A percentile compares a stretch with the other conserved stretches of the same genome.
Evolutionary conservation across 768 basidiomycete species (phyloP).

Genomic region (Holtermanniella nyarrowii): DNA sequence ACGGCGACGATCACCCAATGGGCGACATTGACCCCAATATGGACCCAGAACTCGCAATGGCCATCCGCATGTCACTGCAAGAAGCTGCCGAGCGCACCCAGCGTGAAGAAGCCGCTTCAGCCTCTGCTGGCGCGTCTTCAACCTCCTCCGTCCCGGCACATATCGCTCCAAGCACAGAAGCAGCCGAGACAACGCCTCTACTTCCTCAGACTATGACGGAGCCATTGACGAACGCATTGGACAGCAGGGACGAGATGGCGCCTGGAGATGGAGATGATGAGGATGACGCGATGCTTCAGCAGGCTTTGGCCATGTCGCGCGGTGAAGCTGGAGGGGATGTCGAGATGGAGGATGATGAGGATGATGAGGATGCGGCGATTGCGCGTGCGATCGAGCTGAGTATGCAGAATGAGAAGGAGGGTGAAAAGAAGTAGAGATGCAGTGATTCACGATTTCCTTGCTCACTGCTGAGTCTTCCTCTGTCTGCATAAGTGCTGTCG

Average conservation of each 20-base stretch:
- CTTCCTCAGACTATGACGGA: constrained; percentile 41
- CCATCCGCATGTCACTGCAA: constrained; percentile 92
- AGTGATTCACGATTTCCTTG: no score
- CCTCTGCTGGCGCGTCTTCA: constrained; percentile 14
- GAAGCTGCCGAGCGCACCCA: constrained; percentile 42
- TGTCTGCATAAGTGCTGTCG: no score
- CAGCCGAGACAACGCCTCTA: constrained; percentile 6
- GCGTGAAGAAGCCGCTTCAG: constrained; percentile 9
- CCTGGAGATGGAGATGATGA: constrained; percentile 43
- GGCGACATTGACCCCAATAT: constrained; percentile 71
- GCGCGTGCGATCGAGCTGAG: constrained; percentile 87
- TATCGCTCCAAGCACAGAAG: constrained; percentile 1
- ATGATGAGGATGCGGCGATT: constrained; percentile 77
- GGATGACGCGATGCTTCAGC: constrained; percentile 64
- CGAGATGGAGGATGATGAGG: constrained; percentile 47
- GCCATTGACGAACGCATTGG: constrained; percentile 24
- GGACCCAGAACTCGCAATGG: constrained; percentile 96
- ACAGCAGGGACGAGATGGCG: constrained; percentile 14
- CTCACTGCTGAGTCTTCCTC: no score
- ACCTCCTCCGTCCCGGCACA: constrained; percentile 39
- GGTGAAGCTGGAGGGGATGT: constrained; percentile 45
- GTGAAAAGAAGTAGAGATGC: constrained; percentile 11
- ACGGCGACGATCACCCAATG: constrained; percentile 4
- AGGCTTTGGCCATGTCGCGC: constrained; percentile 65
- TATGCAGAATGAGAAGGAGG: constrained; percentile 44